Evolutionary conservation across 768 basidiomycete genomes (phyloP).

Genomic region (Roridomyces roridus): DNA sequence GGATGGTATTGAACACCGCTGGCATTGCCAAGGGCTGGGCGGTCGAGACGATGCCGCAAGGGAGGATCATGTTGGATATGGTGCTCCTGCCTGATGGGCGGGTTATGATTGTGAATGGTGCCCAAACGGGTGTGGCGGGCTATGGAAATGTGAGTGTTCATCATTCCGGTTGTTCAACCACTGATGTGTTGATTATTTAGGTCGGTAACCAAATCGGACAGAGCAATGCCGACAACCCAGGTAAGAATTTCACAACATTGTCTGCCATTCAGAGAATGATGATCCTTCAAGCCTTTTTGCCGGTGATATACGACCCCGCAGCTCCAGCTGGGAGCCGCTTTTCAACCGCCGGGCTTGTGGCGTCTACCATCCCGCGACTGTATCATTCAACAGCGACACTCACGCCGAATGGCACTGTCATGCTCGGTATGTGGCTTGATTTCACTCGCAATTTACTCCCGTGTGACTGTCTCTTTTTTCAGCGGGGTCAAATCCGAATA

Average conservation of each 20-base stretch:
- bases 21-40: conserved; percentile 52
- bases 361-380: conserved; percentile 37
- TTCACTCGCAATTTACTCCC: neutral
- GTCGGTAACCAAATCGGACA: conserved; percentile 40
- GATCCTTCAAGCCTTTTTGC: conserved; percentile 33
- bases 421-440: conserved; percentile 27
- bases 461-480: conserved; percentile 20
- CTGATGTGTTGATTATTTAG: too few species aligned
- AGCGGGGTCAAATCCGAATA: conserved; percentile 56
- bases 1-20: conserved; percentile 45
- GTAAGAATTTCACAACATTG: too few species aligned
- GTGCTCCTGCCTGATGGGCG: conserved; percentile 47
- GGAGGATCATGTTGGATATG: conserved; percentile 45
- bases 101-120: conserved; percentile 51
- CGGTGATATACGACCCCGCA: conserved; percentile 39
- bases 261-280: too few species aligned
- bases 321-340: conserved; percentile 36
- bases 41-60: conserved; percentile 49
- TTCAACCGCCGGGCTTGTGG: conserved; percentile 36
- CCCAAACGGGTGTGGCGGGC: conserved; percentile 46
- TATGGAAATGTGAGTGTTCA: conserved; percentile 40
- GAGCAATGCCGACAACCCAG: conserved; percentile 41
- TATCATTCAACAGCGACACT: conserved; percentile 42
- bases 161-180: too few species aligned
- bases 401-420: conserved; percentile 37